A percentile compares a stretch with the other conserved stretches of the same genome.
phyloP scores from a whole-genome alignment of 352 stramenopile species.

The Phytophthora hybrid region DNA sequence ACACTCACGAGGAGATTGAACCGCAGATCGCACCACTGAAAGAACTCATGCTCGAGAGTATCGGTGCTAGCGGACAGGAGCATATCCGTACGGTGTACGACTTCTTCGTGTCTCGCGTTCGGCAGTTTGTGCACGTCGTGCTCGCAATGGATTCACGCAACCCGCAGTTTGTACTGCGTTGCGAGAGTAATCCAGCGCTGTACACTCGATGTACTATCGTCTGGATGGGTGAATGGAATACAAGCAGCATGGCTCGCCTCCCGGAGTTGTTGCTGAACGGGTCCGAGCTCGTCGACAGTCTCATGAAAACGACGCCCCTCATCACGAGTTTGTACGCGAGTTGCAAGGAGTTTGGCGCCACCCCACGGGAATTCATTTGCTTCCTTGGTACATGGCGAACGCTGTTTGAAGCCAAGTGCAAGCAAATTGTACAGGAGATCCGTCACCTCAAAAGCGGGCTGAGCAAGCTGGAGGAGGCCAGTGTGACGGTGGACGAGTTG shows the following conservation, averaged over 20 bases:
- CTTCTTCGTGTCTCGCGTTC: conserved; percentile 93
- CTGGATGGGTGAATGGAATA: conserved; percentile 95
- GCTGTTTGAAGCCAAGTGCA: conserved; percentile 82
- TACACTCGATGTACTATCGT: conserved; percentile 93
- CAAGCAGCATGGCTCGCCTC: conserved; percentile 74
- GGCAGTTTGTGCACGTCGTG: conserved; percentile 91
- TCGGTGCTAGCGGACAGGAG: conserved; percentile 50
- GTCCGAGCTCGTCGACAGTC: conserved; percentile 65
- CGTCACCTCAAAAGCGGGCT: conserved; percentile 91
- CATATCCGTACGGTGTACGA: conserved; percentile 92
- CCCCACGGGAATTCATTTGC: conserved; percentile 85
- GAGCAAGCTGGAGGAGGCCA: conserved; percentile 92
- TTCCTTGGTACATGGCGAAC: conserved; percentile 87
- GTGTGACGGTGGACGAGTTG: conserved; percentile 92
- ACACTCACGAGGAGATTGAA: conserved; percentile 95
- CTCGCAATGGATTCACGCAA: conserved; percentile 79
- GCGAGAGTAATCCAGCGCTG: conserved; percentile 94
- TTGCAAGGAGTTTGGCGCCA: conserved; percentile 76
- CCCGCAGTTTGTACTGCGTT: conserved; percentile 85
- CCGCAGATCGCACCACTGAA: conserved; percentile 91
- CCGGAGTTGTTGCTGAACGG: conserved; percentile 75
- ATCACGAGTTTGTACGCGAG: conserved; percentile 72
- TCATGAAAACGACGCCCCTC: conserved; percentile 62
- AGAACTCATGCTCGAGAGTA: conserved; percentile 90
- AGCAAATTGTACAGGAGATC: conserved; percentile 89